Conservation (phyloP, 2,329 filamentous ascomycete species). For the Ophiostoma australiae region DNA sequence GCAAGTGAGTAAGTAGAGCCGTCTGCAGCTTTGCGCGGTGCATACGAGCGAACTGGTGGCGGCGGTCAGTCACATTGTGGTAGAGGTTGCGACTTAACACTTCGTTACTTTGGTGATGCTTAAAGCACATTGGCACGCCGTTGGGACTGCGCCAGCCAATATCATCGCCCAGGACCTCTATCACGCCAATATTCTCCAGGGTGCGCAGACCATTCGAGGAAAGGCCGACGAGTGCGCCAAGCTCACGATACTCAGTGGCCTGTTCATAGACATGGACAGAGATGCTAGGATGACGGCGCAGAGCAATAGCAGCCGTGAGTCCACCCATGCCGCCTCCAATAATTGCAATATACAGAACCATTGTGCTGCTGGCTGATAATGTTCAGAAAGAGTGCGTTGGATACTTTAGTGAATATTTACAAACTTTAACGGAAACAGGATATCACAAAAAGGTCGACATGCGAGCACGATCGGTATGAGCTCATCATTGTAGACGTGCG, state of each 20-base stretch:
- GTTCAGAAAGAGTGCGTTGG: neutral
- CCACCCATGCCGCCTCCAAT: neutral
- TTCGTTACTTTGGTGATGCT: neutral
- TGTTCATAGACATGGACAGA: conserved; percentile 22
- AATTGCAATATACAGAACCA: neutral
- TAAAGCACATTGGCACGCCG: neutral
- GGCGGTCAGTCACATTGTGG: neutral
- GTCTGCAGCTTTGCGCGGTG: neutral
- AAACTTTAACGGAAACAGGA: neutral
- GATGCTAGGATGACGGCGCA: conserved; percentile 19
- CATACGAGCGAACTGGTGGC: neutral
- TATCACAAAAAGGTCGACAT: neutral
- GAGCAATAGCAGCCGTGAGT: conserved; percentile 6
- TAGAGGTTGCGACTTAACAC: neutral
- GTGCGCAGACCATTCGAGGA: neutral
- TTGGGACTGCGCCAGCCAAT: conserved; percentile 1
- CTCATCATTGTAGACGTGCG: neutral
- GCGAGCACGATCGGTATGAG: neutral
- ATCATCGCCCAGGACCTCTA: neutral
- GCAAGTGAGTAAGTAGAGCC: neutral
- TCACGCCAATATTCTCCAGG: neutral
- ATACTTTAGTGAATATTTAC: neutral
- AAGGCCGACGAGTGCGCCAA: conserved; percentile 17
- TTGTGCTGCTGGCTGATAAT: neutral
- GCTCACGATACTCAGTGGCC: conserved; percentile 16